Conservation (phyloP, 176 grass and related monocot species). For the Carex cristatella region DNA sequence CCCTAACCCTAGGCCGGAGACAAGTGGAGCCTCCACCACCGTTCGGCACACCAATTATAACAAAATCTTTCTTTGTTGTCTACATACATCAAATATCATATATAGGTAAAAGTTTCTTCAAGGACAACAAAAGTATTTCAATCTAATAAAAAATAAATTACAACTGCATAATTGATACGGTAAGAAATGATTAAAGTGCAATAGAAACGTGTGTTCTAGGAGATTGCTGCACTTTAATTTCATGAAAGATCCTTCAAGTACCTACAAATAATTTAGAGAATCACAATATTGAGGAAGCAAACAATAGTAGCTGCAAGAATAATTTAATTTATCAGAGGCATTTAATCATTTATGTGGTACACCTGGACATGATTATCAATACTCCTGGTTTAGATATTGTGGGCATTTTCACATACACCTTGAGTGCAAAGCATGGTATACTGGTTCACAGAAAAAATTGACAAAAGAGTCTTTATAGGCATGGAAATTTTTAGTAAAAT, state of each 20-base stretch:
- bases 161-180: background rate
- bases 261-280: slow-evolving; percentile 36
- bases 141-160: background rate
- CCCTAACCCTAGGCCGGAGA: too few species aligned
- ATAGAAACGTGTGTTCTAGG: background rate
- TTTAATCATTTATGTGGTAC: background rate
- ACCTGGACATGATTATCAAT: background rate
- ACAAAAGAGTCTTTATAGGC: background rate
- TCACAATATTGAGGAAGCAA: background rate
- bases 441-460: background rate
- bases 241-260: slow-evolving; percentile 31
- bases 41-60: too few species aligned
- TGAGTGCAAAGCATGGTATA: background rate
- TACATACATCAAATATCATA: background rate
- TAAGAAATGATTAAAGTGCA: background rate
- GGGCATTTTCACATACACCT: slow-evolving; percentile 21
- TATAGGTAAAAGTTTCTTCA: background rate
- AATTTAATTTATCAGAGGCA: background rate
- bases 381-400: background rate
- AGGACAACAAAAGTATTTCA: background rate
- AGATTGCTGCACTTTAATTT: background rate
- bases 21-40: too few species aligned
- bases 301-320: background rate
- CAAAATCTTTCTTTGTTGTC: background rate
- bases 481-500: background rate